Evolutionary conservation across 2,329 filamentous ascomycete species (phyloP).

Genomic region (Aspergillus clavatus): DNA sequence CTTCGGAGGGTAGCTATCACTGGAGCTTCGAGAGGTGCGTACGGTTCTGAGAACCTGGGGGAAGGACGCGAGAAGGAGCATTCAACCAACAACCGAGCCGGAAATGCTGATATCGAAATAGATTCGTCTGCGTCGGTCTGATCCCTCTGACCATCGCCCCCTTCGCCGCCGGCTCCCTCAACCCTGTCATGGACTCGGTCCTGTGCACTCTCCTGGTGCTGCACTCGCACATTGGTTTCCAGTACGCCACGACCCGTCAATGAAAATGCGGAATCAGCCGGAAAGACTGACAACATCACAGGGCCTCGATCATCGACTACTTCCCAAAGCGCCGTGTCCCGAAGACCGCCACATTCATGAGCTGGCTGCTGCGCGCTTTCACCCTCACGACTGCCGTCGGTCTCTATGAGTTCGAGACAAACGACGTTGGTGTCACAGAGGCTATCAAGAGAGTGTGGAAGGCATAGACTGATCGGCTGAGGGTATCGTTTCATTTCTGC

Average conservation of each 20-base stretch:
- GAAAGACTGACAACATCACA: slow-evolving; percentile 27
- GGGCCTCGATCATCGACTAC: slow-evolving; percentile 81
- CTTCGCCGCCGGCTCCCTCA: slow-evolving; percentile 86
- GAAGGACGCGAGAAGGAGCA: neutral
- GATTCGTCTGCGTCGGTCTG: slow-evolving; percentile 71
- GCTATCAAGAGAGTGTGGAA: slow-evolving; percentile 84
- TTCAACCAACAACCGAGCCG: neutral
- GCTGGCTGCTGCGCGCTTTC: slow-evolving; percentile 72
- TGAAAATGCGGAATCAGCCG: neutral
- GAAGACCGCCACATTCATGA: slow-evolving; percentile 59
- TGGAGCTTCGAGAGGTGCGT: slow-evolving; percentile 83
- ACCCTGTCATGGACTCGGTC: slow-evolving; percentile 80
- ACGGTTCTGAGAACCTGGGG: neutral
- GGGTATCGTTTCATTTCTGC: slow-evolving; percentile 25
- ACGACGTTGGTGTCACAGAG: slow-evolving; percentile 92
- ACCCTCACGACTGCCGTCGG: slow-evolving; percentile 81
- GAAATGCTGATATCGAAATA: slow-evolving; percentile 32
- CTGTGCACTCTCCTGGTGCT: slow-evolving; percentile 78
- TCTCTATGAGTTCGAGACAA: slow-evolving; percentile 98
- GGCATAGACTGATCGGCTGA: slow-evolving; percentile 47
- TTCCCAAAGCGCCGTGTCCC: slow-evolving; percentile 69
- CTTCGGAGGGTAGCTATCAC: slow-evolving; percentile 92
- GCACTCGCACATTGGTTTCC: slow-evolving; percentile 94
- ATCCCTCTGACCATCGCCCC: slow-evolving; percentile 84
- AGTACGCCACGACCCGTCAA: slow-evolving; percentile 48